Evolutionary conservation across 176 grass and related monocot species (phyloP).

Genomic region (Elaeis guineensis): DNA sequence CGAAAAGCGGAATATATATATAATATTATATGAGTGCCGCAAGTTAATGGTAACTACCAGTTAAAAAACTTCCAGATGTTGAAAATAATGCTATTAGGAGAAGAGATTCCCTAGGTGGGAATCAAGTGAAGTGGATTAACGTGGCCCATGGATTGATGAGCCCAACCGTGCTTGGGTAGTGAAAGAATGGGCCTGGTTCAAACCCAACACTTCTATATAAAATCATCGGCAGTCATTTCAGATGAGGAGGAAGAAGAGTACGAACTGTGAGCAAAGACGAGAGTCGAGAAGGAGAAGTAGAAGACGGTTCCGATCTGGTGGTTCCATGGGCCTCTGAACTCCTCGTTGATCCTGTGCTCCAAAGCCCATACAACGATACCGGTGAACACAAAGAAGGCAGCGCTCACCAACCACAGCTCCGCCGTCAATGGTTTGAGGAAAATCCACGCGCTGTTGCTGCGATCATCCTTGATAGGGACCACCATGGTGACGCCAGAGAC

Average conservation of each 20-base stretch:
- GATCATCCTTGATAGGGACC: slow-evolving; percentile 42
- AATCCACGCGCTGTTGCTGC: slow-evolving; percentile 59
- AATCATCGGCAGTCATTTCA: not conserved
- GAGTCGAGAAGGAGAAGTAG: slow-evolving; percentile 34
- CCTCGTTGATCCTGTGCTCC: slow-evolving; percentile 62
- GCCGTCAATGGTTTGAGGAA: slow-evolving; percentile 53
- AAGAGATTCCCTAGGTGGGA: too few species aligned
- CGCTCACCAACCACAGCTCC: slow-evolving; percentile 50
- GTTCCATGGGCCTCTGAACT: slow-evolving; percentile 42
- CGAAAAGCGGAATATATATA: too few species aligned
- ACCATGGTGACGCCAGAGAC: slow-evolving; percentile 71
- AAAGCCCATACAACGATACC: slow-evolving; percentile 61
- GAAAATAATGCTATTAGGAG: too few species aligned
- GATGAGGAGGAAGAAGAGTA: not conserved
- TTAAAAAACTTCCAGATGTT: too few species aligned
- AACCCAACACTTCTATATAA: too few species aligned
- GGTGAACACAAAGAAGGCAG: slow-evolving; percentile 54
- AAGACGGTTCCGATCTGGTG: slow-evolving; percentile 27
- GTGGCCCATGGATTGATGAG: too few species aligned
- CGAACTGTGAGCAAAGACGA: slow-evolving; percentile 21
- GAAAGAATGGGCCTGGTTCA: too few species aligned
- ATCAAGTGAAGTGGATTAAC: too few species aligned
- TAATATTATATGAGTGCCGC: too few species aligned
- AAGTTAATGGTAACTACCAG: too few species aligned
- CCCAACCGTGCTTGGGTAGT: too few species aligned